These are phyloP conservation scores for Termitomyces sp. DNA, from an alignment of 1,284 basidiomycete genomes.

Conservation along the genomic window DNA sequence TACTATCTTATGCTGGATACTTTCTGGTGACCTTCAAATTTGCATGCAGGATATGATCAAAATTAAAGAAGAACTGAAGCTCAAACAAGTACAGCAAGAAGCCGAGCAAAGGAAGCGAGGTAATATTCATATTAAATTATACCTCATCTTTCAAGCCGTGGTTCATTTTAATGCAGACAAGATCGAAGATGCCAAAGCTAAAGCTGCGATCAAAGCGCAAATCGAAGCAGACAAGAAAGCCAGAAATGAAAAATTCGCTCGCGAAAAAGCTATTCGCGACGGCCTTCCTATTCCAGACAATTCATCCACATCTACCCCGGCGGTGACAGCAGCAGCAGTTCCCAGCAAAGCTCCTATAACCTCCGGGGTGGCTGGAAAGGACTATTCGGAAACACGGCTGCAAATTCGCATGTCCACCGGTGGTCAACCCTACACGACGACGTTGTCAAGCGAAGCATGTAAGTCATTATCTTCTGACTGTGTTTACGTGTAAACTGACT, in stretches of 20 bases:
- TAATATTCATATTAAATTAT: slow-evolving; percentile 23
- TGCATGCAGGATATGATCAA: slow-evolving; percentile 57
- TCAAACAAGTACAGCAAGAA: slow-evolving; percentile 78
- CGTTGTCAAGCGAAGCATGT: slow-evolving; percentile 77
- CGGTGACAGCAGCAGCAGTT: slow-evolving; percentile 24
- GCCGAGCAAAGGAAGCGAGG: slow-evolving; percentile 75
- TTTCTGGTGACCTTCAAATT: not conserved
- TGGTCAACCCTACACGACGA: slow-evolving; percentile 76
- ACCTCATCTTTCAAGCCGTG: not conserved
- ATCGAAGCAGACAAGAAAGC: slow-evolving; percentile 91
- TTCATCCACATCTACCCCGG: slow-evolving; percentile 25
- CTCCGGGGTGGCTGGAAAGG: slow-evolving; percentile 52
- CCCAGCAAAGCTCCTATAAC: slow-evolving; percentile 32
- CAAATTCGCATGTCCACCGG: slow-evolving; percentile 81
- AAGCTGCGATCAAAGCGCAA: slow-evolving; percentile 82
- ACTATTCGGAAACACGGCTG: slow-evolving; percentile 79
- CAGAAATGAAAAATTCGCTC: slow-evolving; percentile 81
- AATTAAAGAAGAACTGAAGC: slow-evolving; percentile 72
- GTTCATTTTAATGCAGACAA: slow-evolving; percentile 58
- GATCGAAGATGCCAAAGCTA: slow-evolving; percentile 78
- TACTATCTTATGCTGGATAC: not conserved
- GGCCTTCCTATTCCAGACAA: slow-evolving; percentile 47
- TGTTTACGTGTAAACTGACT: not conserved
- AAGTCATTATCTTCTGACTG: slow-evolving; percentile 27
- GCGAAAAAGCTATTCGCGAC: slow-evolving; percentile 85